Evolutionary conservation across 352 stramenopile genomes (phyloP).

Genomic region (Phytophthora idaei): DNA sequence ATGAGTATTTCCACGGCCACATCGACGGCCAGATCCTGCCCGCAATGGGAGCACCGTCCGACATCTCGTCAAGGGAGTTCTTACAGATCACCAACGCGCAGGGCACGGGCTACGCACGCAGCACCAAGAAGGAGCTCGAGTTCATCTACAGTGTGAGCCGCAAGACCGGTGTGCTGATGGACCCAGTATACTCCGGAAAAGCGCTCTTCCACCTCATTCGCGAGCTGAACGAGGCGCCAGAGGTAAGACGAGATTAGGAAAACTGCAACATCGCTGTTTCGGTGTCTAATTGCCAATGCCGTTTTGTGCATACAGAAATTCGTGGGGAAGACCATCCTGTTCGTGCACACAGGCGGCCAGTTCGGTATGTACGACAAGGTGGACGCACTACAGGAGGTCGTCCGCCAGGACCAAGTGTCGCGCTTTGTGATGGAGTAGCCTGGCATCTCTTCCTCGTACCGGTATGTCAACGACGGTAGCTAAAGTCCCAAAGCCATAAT

Average conservation of each 20-base stretch:
- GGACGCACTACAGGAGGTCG: conserved; percentile 65
- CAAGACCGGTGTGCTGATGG: conserved; percentile 82
- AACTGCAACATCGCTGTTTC: background rate
- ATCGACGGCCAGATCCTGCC: conserved; percentile 78
- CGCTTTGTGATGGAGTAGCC: conserved; percentile 65
- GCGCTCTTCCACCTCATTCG: conserved; percentile 83
- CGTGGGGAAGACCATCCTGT: conserved; percentile 83
- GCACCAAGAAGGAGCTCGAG: conserved; percentile 75
- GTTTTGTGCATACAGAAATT: conserved; percentile 63
- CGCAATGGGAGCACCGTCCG: conserved; percentile 58
- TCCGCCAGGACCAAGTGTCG: conserved; percentile 53
- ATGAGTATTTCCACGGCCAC: conserved; percentile 86
- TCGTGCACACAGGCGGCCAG: conserved; percentile 91
- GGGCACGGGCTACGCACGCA: conserved; percentile 81
- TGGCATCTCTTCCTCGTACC: background rate
- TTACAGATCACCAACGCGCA: conserved; percentile 85
- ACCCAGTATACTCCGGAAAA: conserved; percentile 90
- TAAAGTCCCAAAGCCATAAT: background rate
- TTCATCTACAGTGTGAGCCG: conserved; percentile 77
- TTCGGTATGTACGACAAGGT: conserved; percentile 93
- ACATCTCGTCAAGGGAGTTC: conserved; percentile 65
- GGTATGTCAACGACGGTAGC: background rate
- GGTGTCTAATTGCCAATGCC: conserved; percentile 1
- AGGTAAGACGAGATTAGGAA: conserved; percentile 37
- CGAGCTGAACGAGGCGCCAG: conserved; percentile 70